These are phyloP conservation scores for Lathyrus tuberosus DNA, from an alignment of 306 rosid species.

Conservation along the genomic window DNA sequence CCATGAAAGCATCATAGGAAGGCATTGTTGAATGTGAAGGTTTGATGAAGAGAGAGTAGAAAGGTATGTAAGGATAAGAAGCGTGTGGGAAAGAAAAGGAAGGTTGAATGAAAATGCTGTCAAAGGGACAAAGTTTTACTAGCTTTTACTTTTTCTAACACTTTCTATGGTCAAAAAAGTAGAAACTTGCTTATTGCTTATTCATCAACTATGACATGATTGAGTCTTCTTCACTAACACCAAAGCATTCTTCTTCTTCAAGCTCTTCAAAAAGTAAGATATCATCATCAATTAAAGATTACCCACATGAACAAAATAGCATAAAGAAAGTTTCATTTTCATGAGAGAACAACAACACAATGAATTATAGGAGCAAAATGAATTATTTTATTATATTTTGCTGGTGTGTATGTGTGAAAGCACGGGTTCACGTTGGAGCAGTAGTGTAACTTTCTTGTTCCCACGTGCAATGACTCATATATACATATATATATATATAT, in stretches of 20 bases:
- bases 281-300: constrained; percentile 47
- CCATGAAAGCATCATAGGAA: constrained; percentile 51
- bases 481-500: too few species aligned
- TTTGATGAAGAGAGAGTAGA: constrained; percentile 28
- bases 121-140: constrained; percentile 47
- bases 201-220: constrained; percentile 44
- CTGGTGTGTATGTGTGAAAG: neutral
- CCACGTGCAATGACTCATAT: constrained; percentile 41
- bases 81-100: constrained; percentile 58
- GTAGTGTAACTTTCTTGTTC: constrained; percentile 16
- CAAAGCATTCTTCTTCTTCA: constrained; percentile 55
- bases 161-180: constrained; percentile 61
- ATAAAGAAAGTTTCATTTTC: constrained; percentile 2
- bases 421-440: constrained; percentile 25
- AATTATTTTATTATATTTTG: neutral
- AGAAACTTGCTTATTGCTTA: constrained; percentile 32
- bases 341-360: neutral
- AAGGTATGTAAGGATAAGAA: constrained; percentile 43
- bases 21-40: constrained; percentile 49
- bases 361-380: too few species aligned
- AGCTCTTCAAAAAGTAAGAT: constrained; percentile 56
- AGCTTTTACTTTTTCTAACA: constrained; percentile 14
- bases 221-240: constrained; percentile 38
- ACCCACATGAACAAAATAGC: constrained; percentile 28
- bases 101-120: constrained; percentile 39